Base-by-base conservation (phyloP, 116 monocot genomes). In the Posidonia oceanica region DNA sequence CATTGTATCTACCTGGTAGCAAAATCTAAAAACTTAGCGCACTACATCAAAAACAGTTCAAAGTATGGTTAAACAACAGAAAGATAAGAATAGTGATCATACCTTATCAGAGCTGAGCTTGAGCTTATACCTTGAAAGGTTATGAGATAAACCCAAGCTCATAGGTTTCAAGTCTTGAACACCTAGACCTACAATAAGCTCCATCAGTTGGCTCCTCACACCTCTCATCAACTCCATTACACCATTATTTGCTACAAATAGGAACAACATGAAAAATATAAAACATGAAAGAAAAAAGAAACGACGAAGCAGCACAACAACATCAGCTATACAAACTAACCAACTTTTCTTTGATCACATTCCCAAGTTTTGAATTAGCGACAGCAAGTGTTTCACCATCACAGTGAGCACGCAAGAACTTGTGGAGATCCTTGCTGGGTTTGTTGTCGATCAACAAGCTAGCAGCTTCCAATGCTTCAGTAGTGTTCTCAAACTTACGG, bases 151-250 rank as follows among this genome's bases (percentile, higher is more conserved):
- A 58, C 97, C 97, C 78, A 97, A 75, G 75, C 96, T 97, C 92
- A 97, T 97, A 7, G 92, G 91, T 56, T 83, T 89, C 38, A 97
- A 65, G 77, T 97, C 96, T 76, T 97, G 89, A 17, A 73, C 73
- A 54, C 78, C 96, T 74, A 97, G 74, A 2, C 96, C 92, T 36
- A 86, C 81, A 51, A 97, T 85, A 10, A 97, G 85, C 17, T 97
- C 96, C 3, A 89, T 85, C 22, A 97, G 65, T 76, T 97, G 92
- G 66, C 55, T 91, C 56, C 96, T 83, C 36, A 97, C 67, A 21
- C 96, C 96, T 39, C 96, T 97, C 96, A 97, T 91, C 57, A 97
- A 73, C 73, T 91, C 96, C 96, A 97, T 91, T 4, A 97, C 91
- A 29, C 84, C 80, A 83, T 78, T 83, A 56, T 91, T 91, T 89